Base-by-base conservation (phyloP, 768 basidiomycete species). In the Auriculariales sp. region DNA sequence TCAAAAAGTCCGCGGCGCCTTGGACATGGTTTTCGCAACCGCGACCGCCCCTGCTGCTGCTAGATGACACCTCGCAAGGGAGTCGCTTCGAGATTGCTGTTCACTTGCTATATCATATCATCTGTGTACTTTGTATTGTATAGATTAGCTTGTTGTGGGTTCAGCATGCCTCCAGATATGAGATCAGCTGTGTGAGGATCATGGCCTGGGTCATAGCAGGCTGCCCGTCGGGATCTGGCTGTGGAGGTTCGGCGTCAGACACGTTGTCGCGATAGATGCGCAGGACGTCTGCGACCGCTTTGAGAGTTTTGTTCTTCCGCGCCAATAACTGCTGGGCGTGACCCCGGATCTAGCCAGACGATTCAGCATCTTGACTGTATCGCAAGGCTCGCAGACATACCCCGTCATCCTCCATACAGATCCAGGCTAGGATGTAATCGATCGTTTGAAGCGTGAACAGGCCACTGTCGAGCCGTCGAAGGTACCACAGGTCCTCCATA, bases 321-420 rank as follows among this genome's bases (percentile, higher is more conserved):
- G 69, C 70, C 17, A 99, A 69, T 72, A 98, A 83, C 57, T 79
- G 76, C 48, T 72, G 62, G 5, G 81, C 69, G 64, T 98, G 94
- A 10, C 68, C 66, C 45, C 79, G 82, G 47, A 92, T 79, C 94
- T 98, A 57, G 29, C 14, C 28, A 19, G 27, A 33, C n/a, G 11
- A 30, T 29, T 51, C 52, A 22, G 30, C 45, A 47, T 53, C 45
- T 30, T 31, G 32, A 48, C 39, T 32, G 42, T 33, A 27, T 44
- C n/a, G 42, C 50, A 47, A 51, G 15, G 28, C 19, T 35, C 32
- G 53, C 12, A 52, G 3, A 65, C 86, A 50, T 67, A 95, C 95
- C 31, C 94, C 95, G 57, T 98, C 94, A 57, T 98, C 94, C 66
- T 99, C 95, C 92, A 97, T 93, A 49, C 79, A 75, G 25, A 97